Conservation (phyloP, 2,329 filamentous ascomycete genomes). For the Fusarium sulawesiense region DNA sequence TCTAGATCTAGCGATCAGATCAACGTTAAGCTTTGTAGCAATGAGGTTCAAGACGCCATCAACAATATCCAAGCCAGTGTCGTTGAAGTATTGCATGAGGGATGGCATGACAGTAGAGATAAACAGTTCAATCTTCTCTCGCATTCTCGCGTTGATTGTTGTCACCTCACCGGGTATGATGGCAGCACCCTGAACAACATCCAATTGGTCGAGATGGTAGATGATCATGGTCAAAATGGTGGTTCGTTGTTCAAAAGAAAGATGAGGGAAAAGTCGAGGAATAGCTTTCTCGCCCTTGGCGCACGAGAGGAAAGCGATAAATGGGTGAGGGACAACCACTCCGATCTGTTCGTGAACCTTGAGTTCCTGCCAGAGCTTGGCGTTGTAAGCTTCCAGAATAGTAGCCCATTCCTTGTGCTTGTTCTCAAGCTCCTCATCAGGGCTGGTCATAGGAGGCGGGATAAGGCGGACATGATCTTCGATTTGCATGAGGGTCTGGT, state of each 20-base stretch:
- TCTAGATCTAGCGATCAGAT: constrained; percentile 85
- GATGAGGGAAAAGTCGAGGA: constrained; percentile 92
- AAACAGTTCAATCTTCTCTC: constrained; percentile 94
- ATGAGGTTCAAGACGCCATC: constrained; percentile 89
- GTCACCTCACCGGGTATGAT: constrained; percentile 79
- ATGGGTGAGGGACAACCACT: constrained; percentile 82
- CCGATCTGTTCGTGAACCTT: constrained; percentile 95
- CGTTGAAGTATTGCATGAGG: constrained; percentile 88
- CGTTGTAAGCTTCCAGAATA: constrained; percentile 74
- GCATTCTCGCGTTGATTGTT: constrained; percentile 76
- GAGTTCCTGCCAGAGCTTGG: constrained; percentile 83
- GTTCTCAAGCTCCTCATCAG: constrained; percentile 75
- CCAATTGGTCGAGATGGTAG: constrained; percentile 89
- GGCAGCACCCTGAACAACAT: constrained; percentile 86
- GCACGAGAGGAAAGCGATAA: constrained; percentile 95
- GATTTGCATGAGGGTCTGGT: constrained; percentile 88
- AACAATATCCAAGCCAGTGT: constrained; percentile 90
- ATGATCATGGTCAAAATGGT: constrained; percentile 97
- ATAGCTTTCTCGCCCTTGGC: constrained; percentile 97
- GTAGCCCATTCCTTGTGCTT: constrained; percentile 78
- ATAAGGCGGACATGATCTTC: constrained; percentile 91
- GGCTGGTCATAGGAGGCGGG: constrained; percentile 70
- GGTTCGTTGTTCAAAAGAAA: constrained; percentile 90
- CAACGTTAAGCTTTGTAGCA: constrained; percentile 83
- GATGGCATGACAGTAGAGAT: constrained; percentile 88